Percentiles rank a stretch among this genome's conserved stretches.
Evolutionary conservation across 2,329 filamentous ascomycete genomes (phyloP).

Genomic region (Pestalotiopsis sp.): DNA sequence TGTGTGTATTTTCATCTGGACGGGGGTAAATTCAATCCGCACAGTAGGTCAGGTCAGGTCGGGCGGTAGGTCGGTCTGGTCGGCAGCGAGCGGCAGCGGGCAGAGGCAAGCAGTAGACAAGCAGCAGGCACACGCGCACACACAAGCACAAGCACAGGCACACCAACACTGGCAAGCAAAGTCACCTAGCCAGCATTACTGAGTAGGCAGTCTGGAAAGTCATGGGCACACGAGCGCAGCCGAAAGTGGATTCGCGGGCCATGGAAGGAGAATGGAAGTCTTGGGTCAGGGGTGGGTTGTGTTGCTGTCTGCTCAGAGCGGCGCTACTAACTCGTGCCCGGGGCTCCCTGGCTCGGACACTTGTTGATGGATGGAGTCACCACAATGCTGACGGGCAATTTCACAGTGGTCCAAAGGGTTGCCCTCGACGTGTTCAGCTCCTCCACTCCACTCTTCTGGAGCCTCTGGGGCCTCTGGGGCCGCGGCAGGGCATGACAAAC

Average conservation of each 20-base stretch:
- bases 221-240: slow-evolving; percentile 4
- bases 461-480: too few relatives aligned
- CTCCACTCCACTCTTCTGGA: not conserved
- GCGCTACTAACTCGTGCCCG: not conserved
- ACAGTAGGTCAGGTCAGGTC: not conserved
- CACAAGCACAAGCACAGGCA: too few relatives aligned
- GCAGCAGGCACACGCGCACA: too few relatives aligned
- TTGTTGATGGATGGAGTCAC: not conserved
- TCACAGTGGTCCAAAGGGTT: not conserved
- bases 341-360: not conserved
- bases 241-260: slow-evolving; percentile 4
- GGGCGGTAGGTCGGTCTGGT: too few relatives aligned
- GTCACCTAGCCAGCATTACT: not conserved
- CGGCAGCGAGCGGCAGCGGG: too few relatives aligned
- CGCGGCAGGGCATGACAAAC: not conserved
- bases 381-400: not conserved
- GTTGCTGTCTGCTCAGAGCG: too few relatives aligned
- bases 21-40: slow-evolving; percentile 1
- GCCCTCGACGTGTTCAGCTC: not conserved
- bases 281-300: not conserved
- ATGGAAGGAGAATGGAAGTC: not conserved
- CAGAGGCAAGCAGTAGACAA: too few relatives aligned
- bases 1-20: not conserved
- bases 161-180: too few relatives aligned
- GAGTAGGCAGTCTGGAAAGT: not conserved